Evolutionary conservation across 208 protist genomes (phyloP).

Genomic region (Acanthamoeba triangularis): DNA sequence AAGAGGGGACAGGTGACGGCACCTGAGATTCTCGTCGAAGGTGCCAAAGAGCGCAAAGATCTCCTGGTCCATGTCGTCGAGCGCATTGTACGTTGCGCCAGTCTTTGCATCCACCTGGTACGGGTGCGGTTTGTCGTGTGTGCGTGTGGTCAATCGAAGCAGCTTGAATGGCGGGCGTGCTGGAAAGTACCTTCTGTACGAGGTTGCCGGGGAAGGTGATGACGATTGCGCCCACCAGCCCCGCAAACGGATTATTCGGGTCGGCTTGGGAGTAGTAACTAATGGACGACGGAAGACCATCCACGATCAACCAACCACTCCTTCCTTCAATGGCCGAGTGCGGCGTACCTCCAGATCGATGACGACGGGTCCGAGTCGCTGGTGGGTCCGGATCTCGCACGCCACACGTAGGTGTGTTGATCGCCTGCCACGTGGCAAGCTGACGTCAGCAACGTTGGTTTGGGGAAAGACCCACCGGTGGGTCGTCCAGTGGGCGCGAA

Average conservation of each 20-base stretch:
- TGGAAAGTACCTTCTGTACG: background rate
- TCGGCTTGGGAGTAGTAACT: background rate
- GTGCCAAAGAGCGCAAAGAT: conserved; percentile 1
- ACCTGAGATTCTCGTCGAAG: conserved; percentile 34
- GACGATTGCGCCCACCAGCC: background rate
- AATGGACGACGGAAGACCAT: background rate
- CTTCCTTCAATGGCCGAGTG: background rate
- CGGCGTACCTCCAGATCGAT: background rate
- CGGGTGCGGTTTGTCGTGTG: background rate
- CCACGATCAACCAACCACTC: no score
- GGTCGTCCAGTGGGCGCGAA: background rate
- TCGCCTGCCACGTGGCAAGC: background rate
- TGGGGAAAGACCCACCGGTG: no score
- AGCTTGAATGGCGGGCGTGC: background rate
- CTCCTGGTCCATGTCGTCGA: background rate
- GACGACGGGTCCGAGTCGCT: background rate
- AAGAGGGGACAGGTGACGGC: background rate
- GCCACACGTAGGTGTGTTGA: background rate
- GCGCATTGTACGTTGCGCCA: background rate
- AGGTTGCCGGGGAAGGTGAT: conserved; percentile 9
- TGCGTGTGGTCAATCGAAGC: background rate
- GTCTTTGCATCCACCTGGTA: background rate
- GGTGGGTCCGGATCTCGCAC: background rate
- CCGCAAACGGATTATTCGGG: background rate
- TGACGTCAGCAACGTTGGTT: background rate